A percentile compares a stretch with the other conserved stretches of the same genome.
Evolutionary conservation across 139 green algal species (phyloP).

Genomic region (Tetratostichococcus sp.): DNA sequence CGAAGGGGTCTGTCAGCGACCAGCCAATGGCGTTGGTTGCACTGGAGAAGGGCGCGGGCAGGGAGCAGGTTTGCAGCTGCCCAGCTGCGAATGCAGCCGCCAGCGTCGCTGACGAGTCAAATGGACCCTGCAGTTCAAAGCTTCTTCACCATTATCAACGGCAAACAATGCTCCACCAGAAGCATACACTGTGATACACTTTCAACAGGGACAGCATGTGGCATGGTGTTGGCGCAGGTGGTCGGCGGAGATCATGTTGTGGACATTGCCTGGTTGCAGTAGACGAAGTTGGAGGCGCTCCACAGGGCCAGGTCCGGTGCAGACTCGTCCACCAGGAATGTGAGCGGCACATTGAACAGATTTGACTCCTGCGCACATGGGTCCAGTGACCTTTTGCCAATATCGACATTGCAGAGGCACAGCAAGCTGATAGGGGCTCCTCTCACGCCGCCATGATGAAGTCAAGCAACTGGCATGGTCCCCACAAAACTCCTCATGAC

Average conservation of each 20-base stretch:
- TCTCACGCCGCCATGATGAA: too few relatives aligned
- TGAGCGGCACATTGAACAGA: constrained; percentile 20
- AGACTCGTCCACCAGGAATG: constrained; percentile 19
- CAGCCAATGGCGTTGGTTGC: neutral
- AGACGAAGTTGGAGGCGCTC: constrained; percentile 23
- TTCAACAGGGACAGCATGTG: too few relatives aligned
- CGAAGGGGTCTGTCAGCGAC: neutral
- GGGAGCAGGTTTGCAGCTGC: neutral
- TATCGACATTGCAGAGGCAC: too few relatives aligned
- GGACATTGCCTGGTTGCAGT: constrained; percentile 21
- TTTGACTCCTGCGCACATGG: constrained; percentile 13
- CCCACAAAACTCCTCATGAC: neutral
- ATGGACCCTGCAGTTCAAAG: constrained; percentile 11
- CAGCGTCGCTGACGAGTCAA: constrained; percentile 3
- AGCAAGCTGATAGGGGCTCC: neutral
- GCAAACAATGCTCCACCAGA: too few relatives aligned
- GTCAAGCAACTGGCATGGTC: neutral
- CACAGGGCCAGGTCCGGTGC: constrained; percentile 8
- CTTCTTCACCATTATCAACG: neutral
- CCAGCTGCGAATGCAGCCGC: constrained; percentile 9
- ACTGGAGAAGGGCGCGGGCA: neutral
- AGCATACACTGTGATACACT: too few relatives aligned
- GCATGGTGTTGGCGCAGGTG: neutral
- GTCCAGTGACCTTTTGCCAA: too few relatives aligned
- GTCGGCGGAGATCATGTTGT: neutral